Evolutionary conservation across 2,329 filamentous ascomycete genomes (phyloP), one percentile per base, ranked within the genome.

Genomic region (Knufia petricola): DNA sequence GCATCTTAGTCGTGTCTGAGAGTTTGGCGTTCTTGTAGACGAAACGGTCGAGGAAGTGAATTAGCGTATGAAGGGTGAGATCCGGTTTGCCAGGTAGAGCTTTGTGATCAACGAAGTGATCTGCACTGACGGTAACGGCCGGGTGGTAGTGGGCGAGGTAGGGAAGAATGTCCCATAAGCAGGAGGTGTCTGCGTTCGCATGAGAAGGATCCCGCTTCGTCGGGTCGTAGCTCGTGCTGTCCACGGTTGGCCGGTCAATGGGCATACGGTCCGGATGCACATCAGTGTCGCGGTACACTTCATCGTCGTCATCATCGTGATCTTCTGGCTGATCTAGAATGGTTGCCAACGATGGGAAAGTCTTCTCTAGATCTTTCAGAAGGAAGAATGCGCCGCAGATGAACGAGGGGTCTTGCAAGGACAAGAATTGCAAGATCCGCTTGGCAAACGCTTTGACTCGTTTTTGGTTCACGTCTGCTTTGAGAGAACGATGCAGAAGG

Each of bases 391-490:
- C 80, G 56, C 90, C 90, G 60, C 89, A 95, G 40, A 88, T 81
- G 62, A 98, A 98, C 0, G 90, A 80, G 7, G 92, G 86, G 55
- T 96, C 88, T 62, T 98, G 92, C 59, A 98, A 69, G 19, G 84
- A 84, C 19, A 94, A 75, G 34, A 94, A 74, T 64, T 98, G 92
- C 38, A 96, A 71, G 66, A 98, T 79, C 52, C 92, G 79, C 71
- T 98, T 98, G 37, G 89, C 83, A 61, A 98, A 98, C 1, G 92
- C 92, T 68, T 96, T 94, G 50, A 96, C 86, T 30, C 92, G 81
- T 58, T 89, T 88, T 51, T 87, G 78, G 64, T 89, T 92, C n/a
- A 90, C 71, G 60, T 98, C 92, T 30, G 82, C 80, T 70, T 94
- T 96, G 53, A 98, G 70, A 10, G 90, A 81, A 57, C 87, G 83